Conservation (phyloP, 1,284 basidiomycete genomes). For the Sanghuangporus sanghuang region DNA sequence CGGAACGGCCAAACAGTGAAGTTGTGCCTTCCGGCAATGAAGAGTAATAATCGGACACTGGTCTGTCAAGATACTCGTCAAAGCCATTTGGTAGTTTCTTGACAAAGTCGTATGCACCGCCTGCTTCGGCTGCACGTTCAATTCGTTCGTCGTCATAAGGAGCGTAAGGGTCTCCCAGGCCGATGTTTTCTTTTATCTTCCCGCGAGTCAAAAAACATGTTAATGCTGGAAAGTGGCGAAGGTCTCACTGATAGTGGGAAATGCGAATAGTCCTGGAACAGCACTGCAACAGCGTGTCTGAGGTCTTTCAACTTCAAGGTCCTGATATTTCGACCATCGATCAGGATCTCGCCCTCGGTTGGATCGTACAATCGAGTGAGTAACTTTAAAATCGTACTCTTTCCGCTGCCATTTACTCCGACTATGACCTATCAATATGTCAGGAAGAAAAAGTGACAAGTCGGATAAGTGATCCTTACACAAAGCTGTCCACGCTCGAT, state of each 20-base stretch:
- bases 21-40: constrained; percentile 58
- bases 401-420: constrained; percentile 72
- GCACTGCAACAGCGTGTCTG: constrained; percentile 55
- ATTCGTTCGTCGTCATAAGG: constrained; percentile 54
- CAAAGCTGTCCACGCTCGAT: constrained; percentile 68
- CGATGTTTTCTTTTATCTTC: constrained; percentile 75
- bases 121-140: constrained; percentile 56
- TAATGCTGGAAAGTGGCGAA: not conserved
- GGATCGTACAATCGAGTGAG: constrained; percentile 67
- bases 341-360: constrained; percentile 56
- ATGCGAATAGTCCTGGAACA: constrained; percentile 76
- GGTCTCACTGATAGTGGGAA: constrained; percentile 66
- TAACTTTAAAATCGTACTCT: constrained; percentile 73
- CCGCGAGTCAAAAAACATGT: not conserved
- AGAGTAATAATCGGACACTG: constrained; percentile 66
- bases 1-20: constrained; percentile 52
- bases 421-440: constrained; percentile 56
- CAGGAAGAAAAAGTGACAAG: not conserved
- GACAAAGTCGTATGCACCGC: constrained; percentile 63
- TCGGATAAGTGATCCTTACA: constrained; percentile 32
- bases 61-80: constrained; percentile 65
- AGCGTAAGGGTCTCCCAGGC: constrained; percentile 54
- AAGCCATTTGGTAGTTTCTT: constrained; percentile 58
- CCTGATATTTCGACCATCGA: constrained; percentile 60
- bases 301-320: constrained; percentile 56